Evolutionary conservation across 1,284 basidiomycete species (phyloP), one percentile per base, ranked within the genome.

Genomic region (Neotropicomus parvogracilis): DNA sequence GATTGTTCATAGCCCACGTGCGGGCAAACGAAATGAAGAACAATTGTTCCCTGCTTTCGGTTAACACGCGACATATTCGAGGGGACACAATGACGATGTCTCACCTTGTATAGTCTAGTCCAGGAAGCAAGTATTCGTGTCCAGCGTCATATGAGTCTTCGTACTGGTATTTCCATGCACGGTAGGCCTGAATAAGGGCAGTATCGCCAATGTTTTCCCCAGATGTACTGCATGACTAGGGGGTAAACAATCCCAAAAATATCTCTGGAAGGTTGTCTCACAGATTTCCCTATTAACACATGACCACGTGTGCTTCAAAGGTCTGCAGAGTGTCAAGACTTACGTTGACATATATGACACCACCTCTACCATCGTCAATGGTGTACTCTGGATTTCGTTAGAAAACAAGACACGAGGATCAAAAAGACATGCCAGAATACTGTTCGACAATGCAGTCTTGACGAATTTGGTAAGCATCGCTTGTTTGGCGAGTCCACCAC

Each of bases 171-270:
- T 88, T 83, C 92, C 92, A 95, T 21, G 92, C 91, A n/a, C 86
- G 79, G 66, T 83, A 91, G 0, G 90, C 81, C 65, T 92, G 89
- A 29, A 92, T 84, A 31, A 95, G 74, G 28, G 90, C 91, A 4
- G 81, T 83, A 63, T 95, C 92, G 27, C 87, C 92, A 53, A 95
- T 92, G 61, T 93, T 92, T 69, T 94, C 92, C 12, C 89, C 90
- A 16, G 89, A 90, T 2, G 90, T 94, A 47, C 85, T 84, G 49
- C 24, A 49, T 32, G 34, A 38, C 26, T 13, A 44, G 34, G 52
- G 33, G 52, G 33, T 56, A 20, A 62, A 39, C 9, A 6, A 33
- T 14, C 26, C 28, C 14, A 4, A 26, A 27, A 16, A 13, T 11
- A 40, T 24, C 10, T 28, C 27, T 6, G 10, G 10, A 6, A 3